Evolutionary conservation across 2,329 filamentous ascomycete genomes (phyloP).

Genomic region (Colletotrichum paranaense): DNA sequence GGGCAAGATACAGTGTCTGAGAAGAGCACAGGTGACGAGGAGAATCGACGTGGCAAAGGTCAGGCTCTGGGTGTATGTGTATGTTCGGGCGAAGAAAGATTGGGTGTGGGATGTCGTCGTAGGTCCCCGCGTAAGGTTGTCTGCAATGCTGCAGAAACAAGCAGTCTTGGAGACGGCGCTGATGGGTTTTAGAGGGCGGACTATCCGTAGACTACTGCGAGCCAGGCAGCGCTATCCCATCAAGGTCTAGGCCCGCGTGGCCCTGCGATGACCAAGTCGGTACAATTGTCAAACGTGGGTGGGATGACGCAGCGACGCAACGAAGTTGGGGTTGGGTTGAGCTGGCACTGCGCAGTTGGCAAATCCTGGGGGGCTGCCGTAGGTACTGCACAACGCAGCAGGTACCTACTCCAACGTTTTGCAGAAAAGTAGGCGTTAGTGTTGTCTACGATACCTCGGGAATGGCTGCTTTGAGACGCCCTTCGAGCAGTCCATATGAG

Average conservation of each 20-base stretch:
- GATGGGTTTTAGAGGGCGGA: slow-evolving; percentile 26
- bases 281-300: slow-evolving; percentile 26
- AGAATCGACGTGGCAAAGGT: slow-evolving; percentile 27
- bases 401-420: neutral
- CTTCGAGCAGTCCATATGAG: neutral
- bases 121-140: slow-evolving; percentile 4
- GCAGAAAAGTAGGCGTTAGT: neutral
- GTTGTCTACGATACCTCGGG: neutral
- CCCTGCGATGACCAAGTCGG: slow-evolving; percentile 14
- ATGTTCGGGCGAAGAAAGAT: slow-evolving; percentile 3
- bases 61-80: slow-evolving; percentile 6
- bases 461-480: slow-evolving; percentile 3
- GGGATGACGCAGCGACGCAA: slow-evolving; percentile 26
- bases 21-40: slow-evolving; percentile 17
- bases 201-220: slow-evolving; percentile 22
- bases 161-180: slow-evolving; percentile 23
- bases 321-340: slow-evolving; percentile 3
- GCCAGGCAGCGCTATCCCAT: slow-evolving; percentile 29
- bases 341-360: slow-evolving; percentile 1
- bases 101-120: slow-evolving; percentile 20
- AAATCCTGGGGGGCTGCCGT: neutral
- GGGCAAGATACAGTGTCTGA: slow-evolving; percentile 6
- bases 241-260: slow-evolving; percentile 27
- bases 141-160: slow-evolving; percentile 12
- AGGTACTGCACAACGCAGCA: neutral